phyloP scores from a whole-genome alignment of 2,329 filamentous ascomycete species.

The Cytospora piceicola region DNA sequence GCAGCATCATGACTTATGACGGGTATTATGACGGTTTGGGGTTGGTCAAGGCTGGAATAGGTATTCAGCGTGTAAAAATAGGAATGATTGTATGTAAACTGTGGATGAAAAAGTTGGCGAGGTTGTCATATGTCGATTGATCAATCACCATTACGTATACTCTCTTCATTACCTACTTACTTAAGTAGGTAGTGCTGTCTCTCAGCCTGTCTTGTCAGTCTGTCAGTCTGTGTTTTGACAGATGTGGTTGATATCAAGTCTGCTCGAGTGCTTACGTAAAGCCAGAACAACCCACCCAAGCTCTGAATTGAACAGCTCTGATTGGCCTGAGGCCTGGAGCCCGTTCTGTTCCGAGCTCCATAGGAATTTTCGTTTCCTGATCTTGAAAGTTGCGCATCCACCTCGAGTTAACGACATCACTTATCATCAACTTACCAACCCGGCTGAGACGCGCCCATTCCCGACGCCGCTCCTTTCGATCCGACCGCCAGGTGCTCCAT shows the following conservation, averaged over 20 bases:
- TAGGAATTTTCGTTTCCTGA: conserved; percentile 28
- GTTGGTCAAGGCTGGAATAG: conserved; percentile 12
- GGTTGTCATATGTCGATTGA: conserved; percentile 10
- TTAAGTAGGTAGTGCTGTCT: too few relatives aligned
- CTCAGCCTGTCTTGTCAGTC: neutral
- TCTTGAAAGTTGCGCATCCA: conserved; percentile 23
- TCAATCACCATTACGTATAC: too few relatives aligned
- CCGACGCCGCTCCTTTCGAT: conserved; percentile 18
- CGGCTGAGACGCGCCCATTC: conserved; percentile 4
- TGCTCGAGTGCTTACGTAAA: conserved; percentile 27
- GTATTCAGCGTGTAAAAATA: conserved; percentile 25
- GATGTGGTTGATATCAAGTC: neutral
- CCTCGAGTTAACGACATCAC: conserved; percentile 17
- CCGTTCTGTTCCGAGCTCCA: conserved; percentile 31
- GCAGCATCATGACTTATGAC: conserved; percentile 34
- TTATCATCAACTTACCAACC: conserved; percentile 12
- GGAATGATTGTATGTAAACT: conserved; percentile 14
- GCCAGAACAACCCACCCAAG: conserved; percentile 6
- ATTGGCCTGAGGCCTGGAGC: conserved; percentile 23
- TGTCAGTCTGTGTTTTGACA: neutral
- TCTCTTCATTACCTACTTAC: too few relatives aligned
- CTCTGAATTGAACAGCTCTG: conserved; percentile 20
- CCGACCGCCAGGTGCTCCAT: conserved; percentile 17
- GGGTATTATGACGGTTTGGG: conserved; percentile 12
- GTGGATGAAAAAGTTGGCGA: neutral